Evolutionary conservation across 2,329 filamentous ascomycete genomes (phyloP), one percentile per base, ranked within the genome.

Genomic region (Monilinia laxa): DNA sequence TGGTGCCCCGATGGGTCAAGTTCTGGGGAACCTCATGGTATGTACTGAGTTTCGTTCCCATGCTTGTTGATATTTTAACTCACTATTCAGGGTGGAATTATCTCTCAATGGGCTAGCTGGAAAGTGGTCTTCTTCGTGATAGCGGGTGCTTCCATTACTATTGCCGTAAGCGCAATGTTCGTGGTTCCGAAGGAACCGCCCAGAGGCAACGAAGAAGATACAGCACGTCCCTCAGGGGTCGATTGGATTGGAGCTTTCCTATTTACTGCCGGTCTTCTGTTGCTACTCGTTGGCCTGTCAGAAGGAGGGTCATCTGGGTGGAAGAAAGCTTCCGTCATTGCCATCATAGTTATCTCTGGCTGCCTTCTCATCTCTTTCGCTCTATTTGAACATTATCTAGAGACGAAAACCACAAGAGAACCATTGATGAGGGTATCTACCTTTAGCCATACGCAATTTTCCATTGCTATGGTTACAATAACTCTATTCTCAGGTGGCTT

Each of bases 251-350:
- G 89, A 4, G 88, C 85, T 0, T 79, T 81, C 0, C 79, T 90
- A 52, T 82, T 91, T 70, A 91, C 89, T 0, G 74, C 81, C 1
- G 86, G 85, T 0, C 80, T 90, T 4, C 77, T 91, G 11, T 82
- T 85, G 0, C 80, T 91, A 12, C 80, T 90, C 47, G 89, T 90
- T 68, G 85, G 87, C 0, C 79, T 91, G 38, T 89, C 88, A 0
- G 84, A 91, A 73, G 89, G 88, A 25, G 90, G 90, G 70, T 85
- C 89, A 0, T 84, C 87, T 1, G 88, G 89, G 6, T 92, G 89
- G 89, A 75, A 77, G 10, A 85, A 83, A 0, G 81, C 87, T 0
- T 90, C 86, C 83, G 84, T 85, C 3, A 76, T 87, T 4, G 83
- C 87, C 0, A 20, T 89, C 12, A 68, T 87, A 6, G 78, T 90